Evolutionary conservation across 2,329 filamentous ascomycete species (phyloP).

Genomic region (Aspergillus tamarii): DNA sequence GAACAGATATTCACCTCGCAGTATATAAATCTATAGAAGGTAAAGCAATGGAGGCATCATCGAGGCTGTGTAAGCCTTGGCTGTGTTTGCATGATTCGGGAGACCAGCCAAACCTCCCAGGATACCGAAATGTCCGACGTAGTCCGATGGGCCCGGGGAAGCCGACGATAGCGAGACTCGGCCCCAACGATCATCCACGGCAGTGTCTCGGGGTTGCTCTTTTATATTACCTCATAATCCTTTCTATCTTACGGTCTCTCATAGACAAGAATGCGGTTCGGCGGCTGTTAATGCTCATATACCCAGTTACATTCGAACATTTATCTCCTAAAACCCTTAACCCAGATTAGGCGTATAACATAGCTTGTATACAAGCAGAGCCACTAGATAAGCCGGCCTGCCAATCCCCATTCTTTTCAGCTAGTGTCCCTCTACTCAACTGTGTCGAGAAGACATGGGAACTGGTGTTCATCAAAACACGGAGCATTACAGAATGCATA

Average conservation of each 20-base stretch:
- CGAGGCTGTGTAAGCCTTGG: not conserved
- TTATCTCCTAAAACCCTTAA: too few relatives aligned
- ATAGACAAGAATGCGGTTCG: not conserved
- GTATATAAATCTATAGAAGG: not conserved
- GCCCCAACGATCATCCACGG: not conserved
- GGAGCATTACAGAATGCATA: too few relatives aligned
- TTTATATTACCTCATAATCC: not conserved
- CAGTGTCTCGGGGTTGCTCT: not conserved
- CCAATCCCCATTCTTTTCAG: too few relatives aligned
- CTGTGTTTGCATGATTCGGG: not conserved
- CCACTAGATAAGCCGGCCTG: too few relatives aligned
- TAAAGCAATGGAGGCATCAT: not conserved
- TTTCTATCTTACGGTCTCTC: not conserved
- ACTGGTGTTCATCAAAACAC: too few relatives aligned
- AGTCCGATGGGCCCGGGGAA: not conserved
- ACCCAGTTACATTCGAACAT: too few relatives aligned
- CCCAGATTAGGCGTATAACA: too few relatives aligned
- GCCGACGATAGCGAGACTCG: not conserved
- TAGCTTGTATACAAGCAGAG: too few relatives aligned
- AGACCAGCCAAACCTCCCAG: not conserved
- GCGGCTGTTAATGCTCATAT: too few relatives aligned
- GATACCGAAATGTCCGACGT: not conserved
- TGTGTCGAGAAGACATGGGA: too few relatives aligned
- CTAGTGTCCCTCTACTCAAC: too few relatives aligned
- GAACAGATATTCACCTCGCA: too few relatives aligned